Evolutionary conservation across 2,329 filamentous ascomycete species (phyloP).

Genomic region (Cladophialophora immunda): DNA sequence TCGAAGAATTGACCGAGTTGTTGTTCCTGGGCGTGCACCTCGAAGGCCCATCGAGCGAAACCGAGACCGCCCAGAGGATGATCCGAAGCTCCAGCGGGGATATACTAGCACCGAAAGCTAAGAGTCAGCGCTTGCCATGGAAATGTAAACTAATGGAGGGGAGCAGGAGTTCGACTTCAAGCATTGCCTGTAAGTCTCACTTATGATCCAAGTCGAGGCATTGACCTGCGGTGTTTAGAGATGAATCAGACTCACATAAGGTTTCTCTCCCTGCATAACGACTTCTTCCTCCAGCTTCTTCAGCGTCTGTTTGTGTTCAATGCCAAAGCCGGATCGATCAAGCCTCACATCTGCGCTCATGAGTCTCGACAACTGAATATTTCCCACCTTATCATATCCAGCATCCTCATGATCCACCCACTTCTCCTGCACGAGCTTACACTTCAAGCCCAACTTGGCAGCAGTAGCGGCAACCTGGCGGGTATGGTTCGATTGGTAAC

Average conservation of each 20-base stretch:
- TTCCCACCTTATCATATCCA: conserved; percentile 71
- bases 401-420: conserved; percentile 71
- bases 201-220: neutral
- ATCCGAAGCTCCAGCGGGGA: conserved; percentile 75
- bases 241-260: conserved; percentile 55
- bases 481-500: conserved; percentile 75
- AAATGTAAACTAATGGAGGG: neutral
- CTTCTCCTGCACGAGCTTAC: conserved; percentile 68
- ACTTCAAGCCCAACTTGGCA: conserved; percentile 63
- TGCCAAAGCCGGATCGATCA: conserved; percentile 69
- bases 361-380: conserved; percentile 74
- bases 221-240: neutral
- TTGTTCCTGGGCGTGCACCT: conserved; percentile 71
- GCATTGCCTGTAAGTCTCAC: neutral
- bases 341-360: conserved; percentile 72
- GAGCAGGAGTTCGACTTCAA: neutral
- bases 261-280: conserved; percentile 62
- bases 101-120: conserved; percentile 53
- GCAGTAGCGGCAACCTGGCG: conserved; percentile 72
- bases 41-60: conserved; percentile 75
- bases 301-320: conserved; percentile 72
- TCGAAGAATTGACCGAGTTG: conserved; percentile 71
- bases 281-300: conserved; percentile 64
- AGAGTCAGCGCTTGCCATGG: neutral
- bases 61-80: conserved; percentile 75